These are phyloP conservation scores for Sequoiadendron giganteum DNA, from an alignment of 75 land plant genomes.

Conservation along the genomic window DNA sequence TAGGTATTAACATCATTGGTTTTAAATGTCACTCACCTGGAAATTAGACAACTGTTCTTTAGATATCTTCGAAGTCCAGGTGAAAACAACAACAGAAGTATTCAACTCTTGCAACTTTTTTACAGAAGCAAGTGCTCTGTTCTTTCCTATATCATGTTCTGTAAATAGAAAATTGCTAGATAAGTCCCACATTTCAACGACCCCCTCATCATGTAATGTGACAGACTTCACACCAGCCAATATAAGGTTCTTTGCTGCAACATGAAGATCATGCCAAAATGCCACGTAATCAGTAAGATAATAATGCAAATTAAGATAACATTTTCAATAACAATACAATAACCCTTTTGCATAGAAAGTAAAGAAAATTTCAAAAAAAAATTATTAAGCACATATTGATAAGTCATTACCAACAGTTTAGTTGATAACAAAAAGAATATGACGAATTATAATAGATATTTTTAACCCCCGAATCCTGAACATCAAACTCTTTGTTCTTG, in stretches of 20 bases:
- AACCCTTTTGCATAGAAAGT: neutral
- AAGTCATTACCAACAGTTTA: neutral
- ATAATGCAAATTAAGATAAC: neutral
- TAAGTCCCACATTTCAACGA: slow-evolving; percentile 41
- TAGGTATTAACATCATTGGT: neutral
- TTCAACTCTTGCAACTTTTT: slow-evolving; percentile 55
- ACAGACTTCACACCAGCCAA: slow-evolving; percentile 50
- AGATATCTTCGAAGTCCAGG: slow-evolving; percentile 21
- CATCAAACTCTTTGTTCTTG: neutral
- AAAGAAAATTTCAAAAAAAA: neutral
- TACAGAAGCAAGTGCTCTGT: slow-evolving; percentile 42
- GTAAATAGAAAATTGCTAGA: slow-evolving; percentile 29
- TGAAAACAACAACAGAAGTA: slow-evolving; percentile 25
- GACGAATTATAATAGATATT: neutral
- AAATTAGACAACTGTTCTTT: slow-evolving; percentile 24
- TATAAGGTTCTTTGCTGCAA: slow-evolving; percentile 27
- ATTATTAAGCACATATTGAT: neutral
- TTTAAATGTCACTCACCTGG: slow-evolving; percentile 19
- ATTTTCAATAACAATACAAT: neutral
- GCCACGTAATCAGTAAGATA: neutral
- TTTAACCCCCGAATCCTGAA: neutral
- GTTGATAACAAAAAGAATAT: neutral
- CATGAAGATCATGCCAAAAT: neutral
- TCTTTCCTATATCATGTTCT: slow-evolving; percentile 40
- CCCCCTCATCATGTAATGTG: slow-evolving; percentile 34